A percentile compares a stretch with the other conserved stretches of the same genome.
phyloP scores from a whole-genome alignment of 2,329 filamentous ascomycete genomes.

The Exutisphaerella laricina region DNA sequence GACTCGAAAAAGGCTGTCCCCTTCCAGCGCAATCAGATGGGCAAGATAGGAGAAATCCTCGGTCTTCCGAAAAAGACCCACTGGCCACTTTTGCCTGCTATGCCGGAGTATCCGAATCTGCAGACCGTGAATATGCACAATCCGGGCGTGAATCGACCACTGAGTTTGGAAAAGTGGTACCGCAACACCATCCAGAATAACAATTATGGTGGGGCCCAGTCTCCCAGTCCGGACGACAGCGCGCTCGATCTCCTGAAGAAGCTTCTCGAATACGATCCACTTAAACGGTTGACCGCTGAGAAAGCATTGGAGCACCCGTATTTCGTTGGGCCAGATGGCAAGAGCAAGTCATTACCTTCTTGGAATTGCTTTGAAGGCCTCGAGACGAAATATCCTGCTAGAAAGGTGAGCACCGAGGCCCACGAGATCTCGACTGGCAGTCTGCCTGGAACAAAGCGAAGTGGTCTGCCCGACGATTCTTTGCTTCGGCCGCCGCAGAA shows the following conservation, averaged over 20 bases:
- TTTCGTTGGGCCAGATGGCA: conserved; percentile 50
- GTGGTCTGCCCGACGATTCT: conserved; percentile 75
- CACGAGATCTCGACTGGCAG: conserved; percentile 92
- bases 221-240: conserved; percentile 55
- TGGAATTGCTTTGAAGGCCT: conserved; percentile 87
- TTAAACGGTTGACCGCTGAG: conserved; percentile 78
- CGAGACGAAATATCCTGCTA: conserved; percentile 80
- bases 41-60: conserved; percentile 96
- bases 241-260: conserved; percentile 69
- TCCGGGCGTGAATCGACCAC: conserved; percentile 47
- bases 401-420: conserved; percentile 87
- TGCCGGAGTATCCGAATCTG: conserved; percentile 67
- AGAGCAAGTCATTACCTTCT: conserved; percentile 48
- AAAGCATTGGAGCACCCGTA: conserved; percentile 87
- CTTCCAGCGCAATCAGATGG: conserved; percentile 98
- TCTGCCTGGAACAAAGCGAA: conserved; percentile 84
- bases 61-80: conserved; percentile 81
- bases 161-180: conserved; percentile 64
- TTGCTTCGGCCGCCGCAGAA: conserved; percentile 53
- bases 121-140: conserved; percentile 39
- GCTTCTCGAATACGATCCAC: conserved; percentile 87
- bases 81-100: conserved; percentile 77
- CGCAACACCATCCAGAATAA: conserved; percentile 44
- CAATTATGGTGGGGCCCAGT: conserved; percentile 37
- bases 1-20: conserved; percentile 96